Conservation (phyloP, 75 land plant species). For the Sequoiadendron giganteum region DNA sequence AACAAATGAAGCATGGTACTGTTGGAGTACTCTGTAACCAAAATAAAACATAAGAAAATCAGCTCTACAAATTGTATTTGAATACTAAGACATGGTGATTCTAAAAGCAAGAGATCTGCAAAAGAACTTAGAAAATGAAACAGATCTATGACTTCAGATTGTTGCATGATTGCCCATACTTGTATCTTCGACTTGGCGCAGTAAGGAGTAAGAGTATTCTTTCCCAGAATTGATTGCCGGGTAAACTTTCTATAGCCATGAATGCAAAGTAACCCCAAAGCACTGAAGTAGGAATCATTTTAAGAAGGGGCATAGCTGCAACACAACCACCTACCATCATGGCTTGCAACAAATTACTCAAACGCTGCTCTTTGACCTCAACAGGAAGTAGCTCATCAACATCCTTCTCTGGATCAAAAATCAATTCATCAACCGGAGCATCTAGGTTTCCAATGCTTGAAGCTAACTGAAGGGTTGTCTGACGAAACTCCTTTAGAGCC, state of each 20-base stretch:
- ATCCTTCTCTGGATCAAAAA: slow-evolving; percentile 86
- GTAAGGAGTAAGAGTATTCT: slow-evolving; percentile 77
- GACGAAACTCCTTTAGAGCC: slow-evolving; percentile 70
- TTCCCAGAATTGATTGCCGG: slow-evolving; percentile 97
- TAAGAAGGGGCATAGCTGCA: slow-evolving; percentile 90
- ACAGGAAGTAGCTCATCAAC: slow-evolving; percentile 81
- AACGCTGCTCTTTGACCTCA: slow-evolving; percentile 89
- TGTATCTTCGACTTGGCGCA: slow-evolving; percentile 82
- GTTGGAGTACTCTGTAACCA: slow-evolving; percentile 62
- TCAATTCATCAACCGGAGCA: slow-evolving; percentile 57
- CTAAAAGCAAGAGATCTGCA: not conserved
- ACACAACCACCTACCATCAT: slow-evolving; percentile 84
- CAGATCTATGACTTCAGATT: slow-evolving; percentile 62
- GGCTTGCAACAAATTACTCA: slow-evolving; percentile 15
- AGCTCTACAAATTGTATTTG: not conserved
- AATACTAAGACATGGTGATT: not conserved
- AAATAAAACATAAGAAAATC: slow-evolving; percentile 2
- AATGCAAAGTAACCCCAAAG: slow-evolving; percentile 95
- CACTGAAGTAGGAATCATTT: slow-evolving; percentile 80
- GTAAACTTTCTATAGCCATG: slow-evolving; percentile 96
- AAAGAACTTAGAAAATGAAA: slow-evolving; percentile 13
- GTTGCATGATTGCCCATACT: slow-evolving; percentile 43
- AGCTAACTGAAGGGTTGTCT: slow-evolving; percentile 54
- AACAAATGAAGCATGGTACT: slow-evolving; percentile 71
- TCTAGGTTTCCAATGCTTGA: slow-evolving; percentile 51